Percentiles rank a stretch among this genome's conserved stretches.
Evolutionary conservation across 164 flowering plant species (phyloP).

Genomic region (Dillenia turbinata): DNA sequence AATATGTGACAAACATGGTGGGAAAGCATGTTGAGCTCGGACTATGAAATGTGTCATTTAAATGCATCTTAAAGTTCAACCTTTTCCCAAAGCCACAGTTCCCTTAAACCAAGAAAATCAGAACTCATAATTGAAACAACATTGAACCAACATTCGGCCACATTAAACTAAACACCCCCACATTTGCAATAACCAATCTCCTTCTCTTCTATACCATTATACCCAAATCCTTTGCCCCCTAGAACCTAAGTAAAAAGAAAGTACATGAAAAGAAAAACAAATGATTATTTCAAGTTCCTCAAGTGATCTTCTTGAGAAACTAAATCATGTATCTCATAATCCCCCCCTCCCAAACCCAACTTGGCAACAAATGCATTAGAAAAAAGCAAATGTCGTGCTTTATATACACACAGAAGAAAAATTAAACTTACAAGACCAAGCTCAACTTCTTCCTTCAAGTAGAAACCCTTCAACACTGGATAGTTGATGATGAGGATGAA

Average conservation of each 20-base stretch:
- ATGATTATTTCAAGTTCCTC: slow-evolving; percentile 20
- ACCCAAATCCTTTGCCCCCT: slow-evolving; percentile 21
- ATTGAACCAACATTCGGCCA: slow-evolving; percentile 10
- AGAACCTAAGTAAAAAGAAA: slow-evolving; percentile 6
- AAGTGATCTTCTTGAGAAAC: slow-evolving; percentile 18
- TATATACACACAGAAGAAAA: slow-evolving; percentile 25
- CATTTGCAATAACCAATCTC: slow-evolving; percentile 18
- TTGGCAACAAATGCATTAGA: slow-evolving; percentile 21
- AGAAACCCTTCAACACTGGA: slow-evolving; percentile 8
- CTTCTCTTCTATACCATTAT: slow-evolving; percentile 34
- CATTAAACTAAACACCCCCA: slow-evolving; percentile 15
- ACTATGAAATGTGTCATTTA: no score
- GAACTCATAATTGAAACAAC: slow-evolving; percentile 3
- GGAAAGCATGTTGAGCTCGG: no score
- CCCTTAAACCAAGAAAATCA: neutral
- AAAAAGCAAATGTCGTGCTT: slow-evolving; percentile 16
- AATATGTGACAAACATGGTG: no score
- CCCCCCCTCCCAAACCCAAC: slow-evolving; percentile 23
- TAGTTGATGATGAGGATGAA: slow-evolving; percentile 12
- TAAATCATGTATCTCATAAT: slow-evolving; percentile 21
- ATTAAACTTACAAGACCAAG: slow-evolving; percentile 20
- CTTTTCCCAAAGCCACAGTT: slow-evolving; percentile 5
- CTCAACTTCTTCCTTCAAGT: slow-evolving; percentile 1
- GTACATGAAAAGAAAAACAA: neutral
- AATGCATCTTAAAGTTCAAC: no score